Conservation (phyloP, 2,329 filamentous ascomycete species). For the Colletotrichum navitas region DNA sequence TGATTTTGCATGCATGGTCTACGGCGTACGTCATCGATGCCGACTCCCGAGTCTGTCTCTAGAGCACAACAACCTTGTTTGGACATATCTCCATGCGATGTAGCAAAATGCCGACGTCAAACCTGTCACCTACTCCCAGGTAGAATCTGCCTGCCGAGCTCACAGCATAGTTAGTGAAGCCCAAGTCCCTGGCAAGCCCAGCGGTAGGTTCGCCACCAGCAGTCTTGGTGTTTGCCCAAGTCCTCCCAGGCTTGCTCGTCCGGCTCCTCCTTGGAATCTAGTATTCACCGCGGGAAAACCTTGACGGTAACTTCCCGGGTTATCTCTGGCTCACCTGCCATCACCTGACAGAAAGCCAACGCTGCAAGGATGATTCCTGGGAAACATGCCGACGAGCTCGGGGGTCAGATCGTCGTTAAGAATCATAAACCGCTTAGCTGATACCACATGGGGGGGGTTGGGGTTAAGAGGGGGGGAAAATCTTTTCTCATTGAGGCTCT, state of each 20-base stretch:
- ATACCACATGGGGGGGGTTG: too few relatives aligned
- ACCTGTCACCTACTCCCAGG: neutral
- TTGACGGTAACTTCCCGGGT: neutral
- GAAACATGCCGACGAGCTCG: neutral
- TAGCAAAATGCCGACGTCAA: neutral
- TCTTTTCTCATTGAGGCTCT: too few relatives aligned
- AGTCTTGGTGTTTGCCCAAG: neutral
- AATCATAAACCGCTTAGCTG: neutral
- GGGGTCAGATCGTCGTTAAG: neutral
- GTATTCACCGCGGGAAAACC: neutral
- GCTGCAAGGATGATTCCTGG: neutral
- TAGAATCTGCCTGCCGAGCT: neutral
- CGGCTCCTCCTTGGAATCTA: neutral
- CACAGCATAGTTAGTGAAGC: neutral
- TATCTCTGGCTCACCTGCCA: neutral
- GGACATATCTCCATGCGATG: fast-evolving
- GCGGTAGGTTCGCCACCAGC: neutral
- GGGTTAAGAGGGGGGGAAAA: too few relatives aligned
- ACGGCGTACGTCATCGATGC: neutral
- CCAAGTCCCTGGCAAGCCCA: neutral
- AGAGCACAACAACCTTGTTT: neutral
- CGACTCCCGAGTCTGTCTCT: neutral
- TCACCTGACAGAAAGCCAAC: neutral
- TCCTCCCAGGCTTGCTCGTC: neutral
- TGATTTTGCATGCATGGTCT: neutral